Conservation (phyloP, 1,284 basidiomycete species). For the Microbotryum saponariae region DNA sequence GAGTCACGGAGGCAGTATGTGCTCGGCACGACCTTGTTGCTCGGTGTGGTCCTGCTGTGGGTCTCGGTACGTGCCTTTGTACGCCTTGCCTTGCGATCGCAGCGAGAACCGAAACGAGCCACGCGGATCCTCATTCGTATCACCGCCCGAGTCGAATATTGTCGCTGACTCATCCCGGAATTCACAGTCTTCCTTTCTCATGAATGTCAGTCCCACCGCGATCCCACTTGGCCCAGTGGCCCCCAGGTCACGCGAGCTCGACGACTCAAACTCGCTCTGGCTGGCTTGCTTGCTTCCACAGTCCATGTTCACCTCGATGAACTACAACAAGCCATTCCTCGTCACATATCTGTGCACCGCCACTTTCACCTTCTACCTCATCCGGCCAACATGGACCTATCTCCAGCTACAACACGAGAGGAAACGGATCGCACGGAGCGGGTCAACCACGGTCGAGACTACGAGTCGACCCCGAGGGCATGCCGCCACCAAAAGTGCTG, state of each 20-base stretch:
- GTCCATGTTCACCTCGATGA: conserved; percentile 34
- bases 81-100: background rate
- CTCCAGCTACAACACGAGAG: conserved; percentile 37
- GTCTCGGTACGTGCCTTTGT: conserved; percentile 44
- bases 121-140: background rate
- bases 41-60: conserved; percentile 78
- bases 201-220: conserved; percentile 19
- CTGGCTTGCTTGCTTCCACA: conserved; percentile 4
- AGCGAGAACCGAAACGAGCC: background rate
- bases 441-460: background rate
- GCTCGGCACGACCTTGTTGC: conserved; percentile 61
- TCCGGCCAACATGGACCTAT: conserved; percentile 54
- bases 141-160: no score
- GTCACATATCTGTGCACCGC: conserved; percentile 82
- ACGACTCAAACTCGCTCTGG: background rate
- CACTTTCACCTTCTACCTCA: conserved; percentile 78
- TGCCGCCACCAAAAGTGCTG: background rate
- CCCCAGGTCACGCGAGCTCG: background rate
- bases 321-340: conserved; percentile 39
- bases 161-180: background rate
- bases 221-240: conserved; percentile 3
- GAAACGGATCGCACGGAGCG: conserved; percentile 1
- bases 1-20: conserved; percentile 50
- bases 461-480: background rate
- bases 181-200: conserved; percentile 29